A percentile compares a stretch with the other conserved stretches of the same genome.
Evolutionary conservation across 176 grass and related monocot species (phyloP).

Genomic region (Triticum dicoccoides): DNA sequence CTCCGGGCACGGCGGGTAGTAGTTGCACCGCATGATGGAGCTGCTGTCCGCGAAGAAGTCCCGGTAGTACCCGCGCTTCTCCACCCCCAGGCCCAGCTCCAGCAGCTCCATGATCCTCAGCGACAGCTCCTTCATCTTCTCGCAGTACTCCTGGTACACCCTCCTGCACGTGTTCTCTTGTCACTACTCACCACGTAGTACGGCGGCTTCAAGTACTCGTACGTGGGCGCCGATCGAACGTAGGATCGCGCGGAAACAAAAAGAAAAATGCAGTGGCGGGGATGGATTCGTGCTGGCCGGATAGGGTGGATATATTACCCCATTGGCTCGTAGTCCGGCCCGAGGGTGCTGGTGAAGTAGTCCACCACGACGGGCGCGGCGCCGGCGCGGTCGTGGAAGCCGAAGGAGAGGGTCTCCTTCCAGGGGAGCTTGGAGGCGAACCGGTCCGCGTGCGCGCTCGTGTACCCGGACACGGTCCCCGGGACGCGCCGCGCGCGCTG

Average conservation of each 20-base stretch:
- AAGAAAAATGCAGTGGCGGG: not conserved
- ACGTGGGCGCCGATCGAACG: not conserved
- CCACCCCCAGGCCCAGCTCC: conserved; percentile 73
- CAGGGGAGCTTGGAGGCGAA: conserved; percentile 84
- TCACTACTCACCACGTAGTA: no score
- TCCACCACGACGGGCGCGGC: conserved; percentile 41
- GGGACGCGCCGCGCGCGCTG: conserved; percentile 52
- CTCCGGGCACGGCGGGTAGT: conserved; percentile 90
- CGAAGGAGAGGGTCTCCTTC: conserved; percentile 98
- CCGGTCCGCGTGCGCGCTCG: conserved; percentile 78
- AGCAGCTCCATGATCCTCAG: conserved; percentile 86
- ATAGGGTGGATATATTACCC: conserved; percentile 42
- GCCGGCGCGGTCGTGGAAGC: conserved; percentile 37
- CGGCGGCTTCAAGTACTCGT: no score
- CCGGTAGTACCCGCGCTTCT: conserved; percentile 49
- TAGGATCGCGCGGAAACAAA: not conserved
- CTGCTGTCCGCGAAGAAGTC: conserved; percentile 87
- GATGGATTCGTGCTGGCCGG: not conserved
- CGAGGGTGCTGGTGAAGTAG: conserved; percentile 74
- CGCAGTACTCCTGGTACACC: conserved; percentile 78
- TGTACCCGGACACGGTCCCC: conserved; percentile 73
- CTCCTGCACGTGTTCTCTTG: conserved; percentile 10
- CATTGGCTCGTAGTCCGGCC: conserved; percentile 56
- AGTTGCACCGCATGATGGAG: conserved; percentile 91
- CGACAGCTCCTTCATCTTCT: conserved; percentile 73